A percentile compares a stretch with the other conserved stretches of the same genome.
Conservation (phyloP, 2,329 filamentous ascomycete species). For the Aspergillus viridinutans region DNA sequence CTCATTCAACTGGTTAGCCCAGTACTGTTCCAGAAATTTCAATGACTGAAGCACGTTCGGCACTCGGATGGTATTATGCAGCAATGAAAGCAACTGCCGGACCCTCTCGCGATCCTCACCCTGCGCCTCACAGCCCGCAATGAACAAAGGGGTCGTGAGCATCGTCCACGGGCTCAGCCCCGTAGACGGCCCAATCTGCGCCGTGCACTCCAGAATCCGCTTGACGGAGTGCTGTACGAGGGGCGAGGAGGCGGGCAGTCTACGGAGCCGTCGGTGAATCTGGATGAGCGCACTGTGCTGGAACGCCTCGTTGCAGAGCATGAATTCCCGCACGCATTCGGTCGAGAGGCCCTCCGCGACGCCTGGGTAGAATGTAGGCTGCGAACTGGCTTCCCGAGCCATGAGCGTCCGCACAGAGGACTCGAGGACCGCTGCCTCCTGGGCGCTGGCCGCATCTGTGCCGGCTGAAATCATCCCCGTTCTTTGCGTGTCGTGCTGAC, state of each 20-base stretch:
- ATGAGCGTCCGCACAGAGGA: slow-evolving; percentile 32
- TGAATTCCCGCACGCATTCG: slow-evolving; percentile 33
- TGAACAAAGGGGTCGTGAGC: slow-evolving; percentile 42
- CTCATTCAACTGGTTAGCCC: slow-evolving; percentile 28
- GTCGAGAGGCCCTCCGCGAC: slow-evolving; percentile 30
- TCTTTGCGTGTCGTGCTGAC: slow-evolving; percentile 16
- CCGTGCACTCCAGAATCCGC: slow-evolving; percentile 38
- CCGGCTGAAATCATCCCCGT: slow-evolving; percentile 12
- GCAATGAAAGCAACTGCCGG: slow-evolving; percentile 26
- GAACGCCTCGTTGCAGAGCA: slow-evolving; percentile 41
- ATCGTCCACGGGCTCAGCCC: slow-evolving; percentile 41
- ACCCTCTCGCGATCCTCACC: slow-evolving; percentile 34
- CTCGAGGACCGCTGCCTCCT: slow-evolving; percentile 32
- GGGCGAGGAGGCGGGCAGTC: slow-evolving; percentile 25
- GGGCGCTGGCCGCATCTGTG: neutral
- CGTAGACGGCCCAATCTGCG: slow-evolving; percentile 34
- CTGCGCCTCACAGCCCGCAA: slow-evolving; percentile 40
- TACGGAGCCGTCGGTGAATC: slow-evolving; percentile 37
- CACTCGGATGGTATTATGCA: slow-evolving; percentile 39
- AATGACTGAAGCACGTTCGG: slow-evolving; percentile 41
- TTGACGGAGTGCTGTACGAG: slow-evolving; percentile 34
- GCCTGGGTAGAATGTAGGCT: slow-evolving; percentile 34
- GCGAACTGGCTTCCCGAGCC: slow-evolving; percentile 24
- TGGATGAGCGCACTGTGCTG: slow-evolving; percentile 43
- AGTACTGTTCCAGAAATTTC: slow-evolving; percentile 39